Percentiles rank a stretch among this genome's conserved stretches.
Evolutionary conservation across 345 rosid genomes (phyloP).

Genomic region (Pseudoturritis turrita): DNA sequence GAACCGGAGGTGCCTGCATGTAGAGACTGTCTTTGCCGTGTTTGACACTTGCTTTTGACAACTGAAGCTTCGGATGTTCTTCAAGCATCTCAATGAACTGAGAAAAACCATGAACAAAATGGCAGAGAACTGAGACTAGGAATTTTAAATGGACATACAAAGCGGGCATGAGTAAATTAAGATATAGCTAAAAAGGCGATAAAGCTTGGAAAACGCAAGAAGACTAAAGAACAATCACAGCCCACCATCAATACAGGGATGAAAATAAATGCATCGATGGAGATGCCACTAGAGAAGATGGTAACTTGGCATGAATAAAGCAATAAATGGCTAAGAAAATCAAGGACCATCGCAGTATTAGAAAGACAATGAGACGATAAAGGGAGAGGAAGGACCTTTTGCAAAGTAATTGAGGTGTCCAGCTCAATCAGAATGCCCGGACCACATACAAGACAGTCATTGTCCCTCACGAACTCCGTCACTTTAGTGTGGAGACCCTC

Average conservation of each 20-base stretch:
- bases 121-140: neutral
- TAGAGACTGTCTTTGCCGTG: slow-evolving; percentile 61
- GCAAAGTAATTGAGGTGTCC: slow-evolving; percentile 63
- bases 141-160: neutral
- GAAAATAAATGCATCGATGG: neutral
- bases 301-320: neutral
- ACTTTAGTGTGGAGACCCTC: slow-evolving; percentile 87
- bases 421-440: slow-evolving; percentile 86
- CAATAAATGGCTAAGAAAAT: neutral
- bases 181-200: neutral
- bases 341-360: neutral
- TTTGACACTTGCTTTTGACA: slow-evolving; percentile 72
- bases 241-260: neutral
- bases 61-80: slow-evolving; percentile 64
- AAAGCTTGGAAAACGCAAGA: neutral
- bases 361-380: neutral
- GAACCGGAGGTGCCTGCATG: slow-evolving; percentile 95
- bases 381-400: slow-evolving; percentile 53
- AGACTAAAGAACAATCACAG: neutral
- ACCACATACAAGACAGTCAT: slow-evolving; percentile 95
- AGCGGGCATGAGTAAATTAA: neutral
- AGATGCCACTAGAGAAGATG: neutral
- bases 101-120: neutral
- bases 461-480: slow-evolving; percentile 70
- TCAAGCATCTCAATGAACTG: slow-evolving; percentile 81